Evolutionary conservation across 106 monocot genomes (phyloP), one percentile per base, ranked within the genome.

Genomic region (Hemerocallis citrina): DNA sequence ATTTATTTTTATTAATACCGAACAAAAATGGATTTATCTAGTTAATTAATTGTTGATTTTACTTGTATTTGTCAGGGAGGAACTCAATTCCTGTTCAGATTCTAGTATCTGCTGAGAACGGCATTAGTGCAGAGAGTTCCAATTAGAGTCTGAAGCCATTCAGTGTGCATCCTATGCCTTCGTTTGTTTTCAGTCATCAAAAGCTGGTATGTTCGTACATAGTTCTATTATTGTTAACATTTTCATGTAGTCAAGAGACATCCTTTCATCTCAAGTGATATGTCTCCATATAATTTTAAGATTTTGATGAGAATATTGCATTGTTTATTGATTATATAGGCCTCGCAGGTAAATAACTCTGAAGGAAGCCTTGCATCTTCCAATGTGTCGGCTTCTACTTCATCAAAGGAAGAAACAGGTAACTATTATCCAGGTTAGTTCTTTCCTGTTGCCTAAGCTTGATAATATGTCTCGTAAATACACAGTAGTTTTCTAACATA

Each of bases 381-480:
- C n/a, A 57, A 32, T 57, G 41, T 57, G 21, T 56, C 56, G 41
- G 40, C 21, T 29, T 55, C 55, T 31, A 57, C 43, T 22, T 67
- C 67, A 30, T 42, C 67, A 57, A 67, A 57, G 55, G 67, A 67
- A 25, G 67, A 67, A 13, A 43, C 31, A 29, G 42, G 55, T 67
- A 55, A 67, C 30, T 67, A 42, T 67, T 67, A 40, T 67, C 67
- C 67, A 67, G 67, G 67, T 67, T 56, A 43, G 67, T 67, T 33
- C 42, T 67, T 56, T 22, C 51, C 54, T n/a, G 12, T 48, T 46
- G 36, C 27, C 44, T 28, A 44, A 31, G 4, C 17, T 5, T 29
- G 27, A 44, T 16, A 28, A 2, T 54, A 10, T 57, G 20, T 36
- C n/a, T n/a, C n/a, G n/a, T n/a, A n/a, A n/a, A n/a, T n/a, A n/a